Conservation (phyloP, 768 basidiomycete genomes). For the Gymnopilus dilepis region DNA sequence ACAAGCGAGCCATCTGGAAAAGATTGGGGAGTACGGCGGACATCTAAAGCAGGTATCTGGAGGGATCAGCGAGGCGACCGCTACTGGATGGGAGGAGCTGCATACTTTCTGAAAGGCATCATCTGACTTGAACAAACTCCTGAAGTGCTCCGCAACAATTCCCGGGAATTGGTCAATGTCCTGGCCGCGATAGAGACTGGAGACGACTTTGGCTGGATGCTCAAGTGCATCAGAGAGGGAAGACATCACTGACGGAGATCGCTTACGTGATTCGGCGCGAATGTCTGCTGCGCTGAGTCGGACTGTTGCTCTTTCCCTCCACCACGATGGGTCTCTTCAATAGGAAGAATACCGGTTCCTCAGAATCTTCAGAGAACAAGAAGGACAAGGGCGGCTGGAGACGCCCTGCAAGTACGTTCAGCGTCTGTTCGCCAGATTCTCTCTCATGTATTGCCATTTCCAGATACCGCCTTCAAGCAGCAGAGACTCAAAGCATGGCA, state of each 20-base stretch:
- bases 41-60: constrained; percentile 65
- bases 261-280: constrained; percentile 35
- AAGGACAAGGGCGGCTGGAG: constrained; percentile 89
- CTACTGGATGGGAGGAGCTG: background rate
- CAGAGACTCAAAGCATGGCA: constrained; percentile 99
- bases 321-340: constrained; percentile 61
- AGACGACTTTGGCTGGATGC: constrained; percentile 54
- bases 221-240: constrained; percentile 45
- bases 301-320: constrained; percentile 11
- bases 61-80: background rate
- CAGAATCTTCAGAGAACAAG: constrained; percentile 58
- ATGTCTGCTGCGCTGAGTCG: constrained; percentile 23
- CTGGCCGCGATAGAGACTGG: constrained; percentile 45
- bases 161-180: constrained; percentile 44
- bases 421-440: constrained; percentile 19
- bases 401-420: constrained; percentile 74
- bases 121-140: constrained; percentile 41
- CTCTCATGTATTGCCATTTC: constrained; percentile 21
- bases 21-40: constrained; percentile 51
- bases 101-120: constrained; percentile 48
- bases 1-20: constrained; percentile 64
- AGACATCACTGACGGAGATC: constrained; percentile 47
- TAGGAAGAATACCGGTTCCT: constrained; percentile 52
- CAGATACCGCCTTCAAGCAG: constrained; percentile 99
- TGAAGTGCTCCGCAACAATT: constrained; percentile 53